phyloP scores from a whole-genome alignment of 2,329 filamentous ascomycete species.

The Cytospora paraplurivora region DNA sequence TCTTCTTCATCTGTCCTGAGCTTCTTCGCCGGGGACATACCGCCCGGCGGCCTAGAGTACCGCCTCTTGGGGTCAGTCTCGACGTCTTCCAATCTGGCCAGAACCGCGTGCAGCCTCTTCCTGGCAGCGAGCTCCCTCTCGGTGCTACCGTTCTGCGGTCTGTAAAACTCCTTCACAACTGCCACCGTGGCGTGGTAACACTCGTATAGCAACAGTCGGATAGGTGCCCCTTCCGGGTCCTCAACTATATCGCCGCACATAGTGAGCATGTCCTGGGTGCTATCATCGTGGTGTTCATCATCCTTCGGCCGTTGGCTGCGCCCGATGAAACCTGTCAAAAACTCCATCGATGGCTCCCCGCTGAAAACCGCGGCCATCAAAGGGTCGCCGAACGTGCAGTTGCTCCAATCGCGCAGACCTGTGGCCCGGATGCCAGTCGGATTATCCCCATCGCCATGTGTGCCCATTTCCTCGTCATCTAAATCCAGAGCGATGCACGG shows the following conservation, averaged over 20 bases:
- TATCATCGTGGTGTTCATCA: slow-evolving; percentile 29
- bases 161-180: slow-evolving; percentile 59
- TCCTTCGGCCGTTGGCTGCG: slow-evolving; percentile 6
- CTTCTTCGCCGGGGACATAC: slow-evolving; percentile 50
- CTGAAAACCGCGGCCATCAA: slow-evolving; percentile 54
- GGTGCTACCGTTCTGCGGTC: slow-evolving; percentile 51
- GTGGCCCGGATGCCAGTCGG: slow-evolving; percentile 42
- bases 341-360: slow-evolving; percentile 45
- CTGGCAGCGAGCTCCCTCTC: slow-evolving; percentile 55
- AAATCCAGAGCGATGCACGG: slow-evolving; percentile 15
- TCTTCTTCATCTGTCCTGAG: slow-evolving; percentile 37
- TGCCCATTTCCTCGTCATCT: slow-evolving; percentile 15
- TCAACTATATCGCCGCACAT: slow-evolving; percentile 41
- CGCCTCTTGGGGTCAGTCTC: slow-evolving; percentile 39
- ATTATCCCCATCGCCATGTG: slow-evolving; percentile 4
- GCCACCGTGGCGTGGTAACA: slow-evolving; percentile 57
- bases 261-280: slow-evolving; percentile 4
- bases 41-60: slow-evolving; percentile 42
- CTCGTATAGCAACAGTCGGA: slow-evolving; percentile 57
- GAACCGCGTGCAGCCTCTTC: slow-evolving; percentile 49
- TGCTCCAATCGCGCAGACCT: slow-evolving; percentile 61
- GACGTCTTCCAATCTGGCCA: slow-evolving; percentile 49
- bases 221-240: slow-evolving; percentile 45
- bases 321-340: slow-evolving; percentile 51
- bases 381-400: slow-evolving; percentile 62